A percentile compares a stretch with the other conserved stretches of the same genome.
phyloP scores from a whole-genome alignment of 129 eudicot species.

The Artemisia annua region DNA sequence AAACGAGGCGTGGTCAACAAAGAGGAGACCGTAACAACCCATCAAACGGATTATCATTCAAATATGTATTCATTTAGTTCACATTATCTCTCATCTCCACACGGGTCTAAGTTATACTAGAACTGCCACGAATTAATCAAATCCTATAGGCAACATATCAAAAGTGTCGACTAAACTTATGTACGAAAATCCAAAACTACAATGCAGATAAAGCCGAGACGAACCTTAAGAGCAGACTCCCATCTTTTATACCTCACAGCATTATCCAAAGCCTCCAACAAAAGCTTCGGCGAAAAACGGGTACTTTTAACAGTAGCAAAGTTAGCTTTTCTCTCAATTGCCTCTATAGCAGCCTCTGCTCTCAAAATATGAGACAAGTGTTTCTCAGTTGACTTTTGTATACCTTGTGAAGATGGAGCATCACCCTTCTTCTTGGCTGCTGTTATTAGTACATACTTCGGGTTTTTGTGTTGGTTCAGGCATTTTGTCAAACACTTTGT shows the following conservation, averaged over 20 bases:
- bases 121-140: background rate
- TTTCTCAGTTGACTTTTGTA: conserved; percentile 56
- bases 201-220: background rate
- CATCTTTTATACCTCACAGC: conserved; percentile 65
- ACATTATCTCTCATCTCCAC: background rate
- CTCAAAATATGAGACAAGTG: conserved; percentile 65
- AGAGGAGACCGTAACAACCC: too few species aligned
- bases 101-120: background rate
- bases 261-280: conserved; percentile 77
- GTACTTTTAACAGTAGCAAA: conserved; percentile 52
- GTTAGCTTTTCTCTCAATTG: conserved; percentile 72
- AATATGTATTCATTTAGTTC: background rate
- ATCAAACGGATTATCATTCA: too few species aligned
- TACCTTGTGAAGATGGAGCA: conserved; percentile 27
- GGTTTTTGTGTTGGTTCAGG: conserved; percentile 32
- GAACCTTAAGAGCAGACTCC: conserved; percentile 94
- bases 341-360: conserved; percentile 74
- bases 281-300: conserved; percentile 75
- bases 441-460: conserved; percentile 18
- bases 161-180: background rate
- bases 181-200: background rate
- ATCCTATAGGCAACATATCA: background rate
- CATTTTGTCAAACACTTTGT: conserved; percentile 47
- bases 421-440: conserved; percentile 34
- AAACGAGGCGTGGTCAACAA: too few species aligned